Conservation (phyloP, 2,329 filamentous ascomycete genomes). For the Lasiodiplodia sp. region DNA sequence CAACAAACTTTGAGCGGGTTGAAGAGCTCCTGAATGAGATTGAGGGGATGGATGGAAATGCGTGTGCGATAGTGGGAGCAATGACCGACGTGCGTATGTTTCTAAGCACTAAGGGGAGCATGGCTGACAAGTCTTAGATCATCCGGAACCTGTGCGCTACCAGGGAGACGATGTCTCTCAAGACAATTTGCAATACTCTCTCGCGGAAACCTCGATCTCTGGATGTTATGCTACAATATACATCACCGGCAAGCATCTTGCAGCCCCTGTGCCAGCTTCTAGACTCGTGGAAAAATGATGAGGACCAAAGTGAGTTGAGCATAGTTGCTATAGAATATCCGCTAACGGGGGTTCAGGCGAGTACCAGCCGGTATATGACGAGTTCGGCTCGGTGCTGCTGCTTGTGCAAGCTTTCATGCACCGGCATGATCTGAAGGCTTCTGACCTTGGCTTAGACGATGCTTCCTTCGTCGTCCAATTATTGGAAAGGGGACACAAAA, state of each 20-base stretch:
- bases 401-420: conserved; percentile 77
- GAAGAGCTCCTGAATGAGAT: conserved; percentile 81
- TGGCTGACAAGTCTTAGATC: conserved; percentile 56
- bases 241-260: conserved; percentile 72
- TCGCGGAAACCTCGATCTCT: conserved; percentile 74
- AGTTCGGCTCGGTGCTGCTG: conserved; percentile 79
- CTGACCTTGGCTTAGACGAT: conserved; percentile 69
- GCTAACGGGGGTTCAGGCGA: conserved; percentile 60
- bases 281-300: conserved; percentile 81
- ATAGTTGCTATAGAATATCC: not conserved
- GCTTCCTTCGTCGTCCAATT: conserved; percentile 75
- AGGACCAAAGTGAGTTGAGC: conserved; percentile 67
- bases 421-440: conserved; percentile 71
- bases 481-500: conserved; percentile 65
- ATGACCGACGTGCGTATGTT: conserved; percentile 48
- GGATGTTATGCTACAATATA: conserved; percentile 79
- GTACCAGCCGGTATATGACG: conserved; percentile 85
- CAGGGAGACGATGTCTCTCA: conserved; percentile 82
- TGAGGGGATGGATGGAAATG: conserved; percentile 90
- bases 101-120: not conserved
- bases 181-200: conserved; percentile 75
- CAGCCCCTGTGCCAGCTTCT: conserved; percentile 77
- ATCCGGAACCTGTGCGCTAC: conserved; percentile 72
- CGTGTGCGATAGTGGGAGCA: conserved; percentile 82
- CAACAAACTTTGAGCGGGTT: conserved; percentile 75